Base-by-base conservation (phyloP, 2,329 filamentous ascomycete genomes). In the Nigrospora osmanthi region DNA sequence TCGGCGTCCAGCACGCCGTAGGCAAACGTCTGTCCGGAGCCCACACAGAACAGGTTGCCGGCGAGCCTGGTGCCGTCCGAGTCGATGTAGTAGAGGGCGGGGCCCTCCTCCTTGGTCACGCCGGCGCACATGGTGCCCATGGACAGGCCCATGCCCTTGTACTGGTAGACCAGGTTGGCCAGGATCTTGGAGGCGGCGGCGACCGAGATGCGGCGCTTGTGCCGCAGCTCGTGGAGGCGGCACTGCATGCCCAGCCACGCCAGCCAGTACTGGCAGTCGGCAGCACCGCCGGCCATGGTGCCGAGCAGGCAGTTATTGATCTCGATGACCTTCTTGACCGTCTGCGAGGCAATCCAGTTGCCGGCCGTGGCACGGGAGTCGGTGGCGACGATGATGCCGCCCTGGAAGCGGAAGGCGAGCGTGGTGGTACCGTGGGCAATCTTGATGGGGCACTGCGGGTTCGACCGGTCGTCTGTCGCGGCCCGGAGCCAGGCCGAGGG, bases 121-220 rank as follows among this genome's bases (percentile, higher is more conserved):
- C 93, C 93, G 33, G 93, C 91, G 69, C 93, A 95, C 93, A 98
- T 98, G 61, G 93, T 98, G 57, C 93, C 93, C 93, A 98, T 98
- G 65, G 88, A 95, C 59, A 98, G 73, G 34, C 93, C 93, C 88
- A 95, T 95, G 61, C 90, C 90, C 75, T 98, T 98, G 82, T 98
- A 98, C 58, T 83, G 84, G 78, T 97, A 98, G 61, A 96, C 90
- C 56, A 98, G 76, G 75, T 98, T 98, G 63, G 93, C 89, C 57
- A 98, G 87, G 66, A 98, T 96, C 80, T 98, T 98, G 64, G 87
- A 94, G 44, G 93, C 93, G 39, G 93, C 93, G 38, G 93, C 91
- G 53, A 98, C 93, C 49, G 89, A 93, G 74, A 98, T 98, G 65
- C 93, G 89, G 67, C 89, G 89, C 79, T 98, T 98, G 79, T 98